Percentiles rank a stretch among this genome's conserved stretches.
phyloP scores from a whole-genome alignment of 2,329 filamentous ascomycete genomes.

The Cryphonectria carpinicola region DNA sequence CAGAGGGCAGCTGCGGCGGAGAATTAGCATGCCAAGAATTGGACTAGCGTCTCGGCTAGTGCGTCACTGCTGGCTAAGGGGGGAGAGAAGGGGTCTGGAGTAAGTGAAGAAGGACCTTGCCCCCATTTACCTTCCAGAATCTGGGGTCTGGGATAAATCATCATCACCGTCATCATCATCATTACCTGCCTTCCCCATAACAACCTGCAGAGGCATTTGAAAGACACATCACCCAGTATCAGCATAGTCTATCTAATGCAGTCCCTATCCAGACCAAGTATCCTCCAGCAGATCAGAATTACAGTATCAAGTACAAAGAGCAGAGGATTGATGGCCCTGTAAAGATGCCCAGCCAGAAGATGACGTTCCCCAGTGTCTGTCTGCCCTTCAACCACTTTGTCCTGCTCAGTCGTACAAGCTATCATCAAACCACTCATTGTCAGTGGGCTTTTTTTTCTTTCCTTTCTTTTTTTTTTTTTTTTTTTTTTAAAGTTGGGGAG shows the following conservation, averaged over 20 bases:
- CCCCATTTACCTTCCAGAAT: background rate
- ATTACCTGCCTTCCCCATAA: background rate
- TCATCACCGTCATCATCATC: background rate
- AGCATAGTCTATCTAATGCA: background rate
- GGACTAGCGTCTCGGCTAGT: slow-evolving; percentile 13
- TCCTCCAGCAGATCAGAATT: too few relatives aligned
- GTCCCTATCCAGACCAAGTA: background rate
- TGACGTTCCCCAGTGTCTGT: slow-evolving; percentile 69
- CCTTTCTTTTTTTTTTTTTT: too few relatives aligned
- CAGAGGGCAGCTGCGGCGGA: slow-evolving; percentile 11
- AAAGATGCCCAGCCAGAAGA: slow-evolving; percentile 81
- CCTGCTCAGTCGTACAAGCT: slow-evolving; percentile 68
- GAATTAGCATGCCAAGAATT: background rate
- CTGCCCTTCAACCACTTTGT: slow-evolving; percentile 67
- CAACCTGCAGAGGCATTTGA: background rate
- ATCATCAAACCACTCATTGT: background rate
- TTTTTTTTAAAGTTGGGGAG: background rate
- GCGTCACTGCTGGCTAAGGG: background rate
- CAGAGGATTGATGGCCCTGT: slow-evolving; percentile 72
- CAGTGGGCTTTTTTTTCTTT: too few relatives aligned
- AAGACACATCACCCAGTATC: background rate
- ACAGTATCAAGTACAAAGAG: slow-evolving; percentile 63
- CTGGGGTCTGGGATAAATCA: background rate
- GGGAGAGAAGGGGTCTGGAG: background rate
- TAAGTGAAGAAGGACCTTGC: background rate